phyloP scores from a whole-genome alignment of 179 eudicot genomes.

The Spinacia oleracea region DNA sequence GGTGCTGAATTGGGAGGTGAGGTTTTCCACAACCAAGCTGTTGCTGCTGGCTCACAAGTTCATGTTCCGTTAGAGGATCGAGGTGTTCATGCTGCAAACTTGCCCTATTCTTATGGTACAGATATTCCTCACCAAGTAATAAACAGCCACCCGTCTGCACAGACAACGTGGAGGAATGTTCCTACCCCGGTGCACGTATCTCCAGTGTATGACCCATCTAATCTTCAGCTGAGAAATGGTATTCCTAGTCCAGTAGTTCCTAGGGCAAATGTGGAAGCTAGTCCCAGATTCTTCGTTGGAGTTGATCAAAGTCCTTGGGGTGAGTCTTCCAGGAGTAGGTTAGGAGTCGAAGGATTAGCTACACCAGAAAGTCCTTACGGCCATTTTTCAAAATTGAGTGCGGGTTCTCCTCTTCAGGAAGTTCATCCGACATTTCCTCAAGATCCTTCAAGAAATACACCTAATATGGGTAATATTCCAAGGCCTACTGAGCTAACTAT shows the following conservation, averaged over 20 bases:
- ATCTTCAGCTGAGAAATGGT: constrained; percentile 55
- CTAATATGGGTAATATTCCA: constrained; percentile 30
- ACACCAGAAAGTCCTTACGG: constrained; percentile 49
- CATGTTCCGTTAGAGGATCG: constrained; percentile 59
- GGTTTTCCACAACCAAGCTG: constrained; percentile 53
- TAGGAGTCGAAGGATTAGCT: constrained; percentile 48
- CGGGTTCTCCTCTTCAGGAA: constrained; percentile 38
- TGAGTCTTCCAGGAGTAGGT: constrained; percentile 55
- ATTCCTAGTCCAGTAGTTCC: constrained; percentile 43
- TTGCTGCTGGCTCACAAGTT: constrained; percentile 50
- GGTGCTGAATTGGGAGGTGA: constrained; percentile 64
- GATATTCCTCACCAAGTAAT: constrained; percentile 55
- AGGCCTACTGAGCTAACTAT: constrained; percentile 34
- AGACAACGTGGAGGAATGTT: constrained; percentile 54
- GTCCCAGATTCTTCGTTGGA: constrained; percentile 59
- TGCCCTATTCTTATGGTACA: constrained; percentile 56
- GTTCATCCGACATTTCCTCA: constrained; percentile 35
- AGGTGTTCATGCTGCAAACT: constrained; percentile 46
- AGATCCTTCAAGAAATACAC: constrained; percentile 37
- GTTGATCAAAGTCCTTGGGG: constrained; percentile 63
- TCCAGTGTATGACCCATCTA: constrained; percentile 48
- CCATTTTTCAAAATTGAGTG: constrained; percentile 38
- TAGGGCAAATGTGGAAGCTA: constrained; percentile 52
- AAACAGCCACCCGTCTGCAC: constrained; percentile 54
- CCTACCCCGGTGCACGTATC: constrained; percentile 47